These are phyloP conservation scores for Nepenthes gracilis DNA, from an alignment of 148 eudicot species.

Conservation along the genomic window DNA sequence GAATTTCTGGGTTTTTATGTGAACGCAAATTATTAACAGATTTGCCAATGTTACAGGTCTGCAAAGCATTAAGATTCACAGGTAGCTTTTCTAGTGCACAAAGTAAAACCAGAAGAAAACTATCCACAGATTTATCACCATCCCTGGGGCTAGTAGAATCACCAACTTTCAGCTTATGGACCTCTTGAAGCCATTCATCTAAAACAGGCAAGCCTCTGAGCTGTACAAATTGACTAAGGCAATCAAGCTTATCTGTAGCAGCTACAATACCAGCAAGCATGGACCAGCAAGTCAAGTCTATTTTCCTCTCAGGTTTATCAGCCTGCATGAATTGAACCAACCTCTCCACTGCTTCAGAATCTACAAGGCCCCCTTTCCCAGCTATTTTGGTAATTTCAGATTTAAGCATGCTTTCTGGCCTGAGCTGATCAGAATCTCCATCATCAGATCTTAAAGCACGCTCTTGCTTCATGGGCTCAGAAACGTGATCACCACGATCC, in stretches of 20 bases:
- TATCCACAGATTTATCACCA: slow-evolving; percentile 65
- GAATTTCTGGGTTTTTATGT: slow-evolving; percentile 80
- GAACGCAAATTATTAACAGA: slow-evolving; percentile 81
- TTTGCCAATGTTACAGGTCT: slow-evolving; percentile 81
- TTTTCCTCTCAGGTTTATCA: slow-evolving; percentile 46
- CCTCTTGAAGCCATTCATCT: slow-evolving; percentile 89
- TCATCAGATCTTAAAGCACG: slow-evolving; percentile 44
- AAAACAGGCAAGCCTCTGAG: slow-evolving; percentile 69
- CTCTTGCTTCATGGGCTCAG: slow-evolving; percentile 58
- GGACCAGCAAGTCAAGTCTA: slow-evolving; percentile 44
- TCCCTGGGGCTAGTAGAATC: slow-evolving; percentile 49
- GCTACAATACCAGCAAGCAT: slow-evolving; percentile 71
- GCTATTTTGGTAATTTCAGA: slow-evolving; percentile 62
- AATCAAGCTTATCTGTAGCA: slow-evolving; percentile 73
- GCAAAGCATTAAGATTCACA: slow-evolving; percentile 72
- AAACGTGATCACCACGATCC: slow-evolving; percentile 52
- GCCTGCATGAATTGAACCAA: slow-evolving; percentile 74
- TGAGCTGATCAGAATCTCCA: slow-evolving; percentile 30
- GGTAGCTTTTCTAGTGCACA: slow-evolving; percentile 88
- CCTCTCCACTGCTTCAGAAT: slow-evolving; percentile 65
- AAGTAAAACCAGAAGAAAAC: slow-evolving; percentile 70
- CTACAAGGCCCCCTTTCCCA: slow-evolving; percentile 66
- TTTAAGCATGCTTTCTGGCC: slow-evolving; percentile 38
- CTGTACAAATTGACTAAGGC: slow-evolving; percentile 74
- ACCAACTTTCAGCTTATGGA: slow-evolving; percentile 63